phyloP scores from a whole-genome alignment of 2,329 filamentous ascomycete species.

The Claviceps fusiformis region DNA sequence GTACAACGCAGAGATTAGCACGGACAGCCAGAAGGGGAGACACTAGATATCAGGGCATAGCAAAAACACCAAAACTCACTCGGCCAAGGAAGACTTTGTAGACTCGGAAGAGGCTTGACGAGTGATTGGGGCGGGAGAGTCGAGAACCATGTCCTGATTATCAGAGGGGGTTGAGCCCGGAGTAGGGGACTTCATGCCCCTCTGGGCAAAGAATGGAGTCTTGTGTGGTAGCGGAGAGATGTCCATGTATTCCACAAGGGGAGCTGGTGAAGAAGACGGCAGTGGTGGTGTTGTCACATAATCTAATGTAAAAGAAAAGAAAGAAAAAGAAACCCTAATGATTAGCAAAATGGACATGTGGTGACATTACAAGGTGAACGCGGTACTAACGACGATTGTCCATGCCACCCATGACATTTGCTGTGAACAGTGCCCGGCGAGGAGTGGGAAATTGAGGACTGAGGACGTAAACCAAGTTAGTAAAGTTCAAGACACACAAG shows the following conservation, averaged over 20 bases:
- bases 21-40: conserved; percentile 1
- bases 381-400: conserved; percentile 19
- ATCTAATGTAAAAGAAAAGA: conserved; percentile 30
- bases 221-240: conserved; percentile 90
- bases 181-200: conserved; percentile 60
- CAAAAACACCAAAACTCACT: conserved; percentile 30
- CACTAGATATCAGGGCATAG: conserved; percentile 4
- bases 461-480: background rate
- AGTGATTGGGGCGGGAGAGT: conserved; percentile 39
- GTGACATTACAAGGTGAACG: background rate
- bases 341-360: background rate
- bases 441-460: conserved; percentile 29
- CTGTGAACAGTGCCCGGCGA: conserved; percentile 27
- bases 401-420: conserved; percentile 23
- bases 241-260: conserved; percentile 69
- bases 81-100: conserved; percentile 32
- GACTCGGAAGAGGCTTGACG: conserved; percentile 35
- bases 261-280: conserved; percentile 66
- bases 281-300: conserved; percentile 74
- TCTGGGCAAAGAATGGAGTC: conserved; percentile 48
- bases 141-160: conserved; percentile 36
- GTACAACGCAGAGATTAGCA: conserved; percentile 12
- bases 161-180: conserved; percentile 36
- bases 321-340: background rate
- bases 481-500: background rate